Conservation (phyloP, 1,284 basidiomycete genomes). For the Ustilago vetiveriae region DNA sequence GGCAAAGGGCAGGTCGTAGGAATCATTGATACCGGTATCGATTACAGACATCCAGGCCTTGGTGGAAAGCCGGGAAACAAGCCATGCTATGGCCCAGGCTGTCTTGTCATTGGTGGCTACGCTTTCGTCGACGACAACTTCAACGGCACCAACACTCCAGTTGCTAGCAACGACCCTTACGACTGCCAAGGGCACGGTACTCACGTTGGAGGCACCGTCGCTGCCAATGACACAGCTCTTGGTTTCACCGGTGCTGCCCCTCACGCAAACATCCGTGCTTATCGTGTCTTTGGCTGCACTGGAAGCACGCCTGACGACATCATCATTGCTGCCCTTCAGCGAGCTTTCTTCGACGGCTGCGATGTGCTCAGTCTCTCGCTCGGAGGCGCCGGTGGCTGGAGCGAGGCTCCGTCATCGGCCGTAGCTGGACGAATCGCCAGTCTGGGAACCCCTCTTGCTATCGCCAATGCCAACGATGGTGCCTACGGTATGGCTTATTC, state of each 20-base stretch:
- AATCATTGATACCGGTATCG: constrained; percentile 71
- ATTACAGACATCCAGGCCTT: constrained; percentile 75
- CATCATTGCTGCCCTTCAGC: constrained; percentile 66
- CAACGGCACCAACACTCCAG: constrained; percentile 63
- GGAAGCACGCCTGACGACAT: constrained; percentile 67
- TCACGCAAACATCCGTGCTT: constrained; percentile 60
- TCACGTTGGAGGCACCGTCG: constrained; percentile 76
- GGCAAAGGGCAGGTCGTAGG: constrained; percentile 73
- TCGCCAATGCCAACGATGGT: constrained; percentile 68
- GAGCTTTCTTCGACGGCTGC: constrained; percentile 57
- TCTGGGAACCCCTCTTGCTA: constrained; percentile 48
- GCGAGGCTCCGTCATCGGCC: constrained; percentile 32
- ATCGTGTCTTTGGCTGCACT: constrained; percentile 68
- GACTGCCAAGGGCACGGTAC: constrained; percentile 70
- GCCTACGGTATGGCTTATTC: constrained; percentile 68
- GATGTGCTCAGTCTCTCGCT: constrained; percentile 76
- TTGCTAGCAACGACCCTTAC: constrained; percentile 68
- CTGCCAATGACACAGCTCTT: constrained; percentile 70
- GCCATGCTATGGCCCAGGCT: constrained; percentile 52
- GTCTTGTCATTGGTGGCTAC: constrained; percentile 49
- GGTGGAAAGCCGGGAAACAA: constrained; percentile 68
- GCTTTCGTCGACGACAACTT: constrained; percentile 66
- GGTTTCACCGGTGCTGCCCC: constrained; percentile 57
- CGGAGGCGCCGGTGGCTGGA: constrained; percentile 69
- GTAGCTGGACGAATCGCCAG: constrained; percentile 37